Evolutionary conservation across 345 rosid species (phyloP), one percentile per base, ranked within the genome.

Genomic region (Trapa incisa): DNA sequence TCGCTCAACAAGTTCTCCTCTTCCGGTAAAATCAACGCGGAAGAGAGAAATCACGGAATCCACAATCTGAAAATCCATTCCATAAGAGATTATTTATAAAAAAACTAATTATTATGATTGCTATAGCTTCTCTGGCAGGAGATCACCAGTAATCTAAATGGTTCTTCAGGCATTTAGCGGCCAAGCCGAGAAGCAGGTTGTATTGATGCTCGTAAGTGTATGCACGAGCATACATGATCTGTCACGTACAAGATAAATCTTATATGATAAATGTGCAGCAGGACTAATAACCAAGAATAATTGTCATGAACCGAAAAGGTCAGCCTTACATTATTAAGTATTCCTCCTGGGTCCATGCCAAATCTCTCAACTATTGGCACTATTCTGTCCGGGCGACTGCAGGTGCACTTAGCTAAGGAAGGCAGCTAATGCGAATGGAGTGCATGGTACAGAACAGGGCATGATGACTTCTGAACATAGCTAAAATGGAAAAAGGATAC

Each of bases 131-230:
- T 42, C 5, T 11, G 13, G 14, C 7, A 43, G 47, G 66, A 54
- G n/a, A 79, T 73, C 39, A 89, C 95, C 91, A 89, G 83, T 72
- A 85, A 84, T 71, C 82, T 85, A 71, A 86, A 89, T 66, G 96
- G 97, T 77, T 89, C 96, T 82, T 91, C 91, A 63, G 90, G 82
- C 99, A 91, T 94, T 94, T 91, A 69, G 96, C 96, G 60, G 96
- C 97, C 70, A 91, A 79, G 71, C 91, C 93, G 73, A 91, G 96
- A 71, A 91, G 97, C 72, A 94, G 80, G 78, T 89, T 81, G 82
- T 79, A 87, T 71, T 89, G 95, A 74, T 91, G 93, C 80, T 85
- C 97, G 37, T 87, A 91, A 35, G 96, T 87, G 66, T 86, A 91
- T 48, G 93, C 99, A 63, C 89, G 90, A 67, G 97, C 99, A 76